Base-by-base conservation (phyloP, 2,329 filamentous ascomycete species). In the Cladosporium sp. region DNA sequence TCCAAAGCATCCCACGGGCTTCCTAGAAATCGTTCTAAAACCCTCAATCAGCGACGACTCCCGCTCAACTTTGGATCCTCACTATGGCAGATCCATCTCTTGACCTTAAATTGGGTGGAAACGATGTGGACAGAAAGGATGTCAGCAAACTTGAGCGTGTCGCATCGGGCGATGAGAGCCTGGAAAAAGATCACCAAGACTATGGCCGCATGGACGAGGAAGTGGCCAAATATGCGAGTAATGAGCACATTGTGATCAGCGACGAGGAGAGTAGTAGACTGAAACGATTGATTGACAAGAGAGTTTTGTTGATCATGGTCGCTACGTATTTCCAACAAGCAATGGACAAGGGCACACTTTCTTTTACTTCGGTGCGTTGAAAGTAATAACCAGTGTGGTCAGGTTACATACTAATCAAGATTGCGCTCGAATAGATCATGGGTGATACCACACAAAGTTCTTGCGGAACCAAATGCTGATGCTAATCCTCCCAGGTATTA, bases 311-410 rank as follows among this genome's bases (percentile, higher is more conserved):
- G 2, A 73, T 89, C 64, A 89, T 90, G 86, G 77, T 89, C 51
- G 66, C 77, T 40, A 88, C 85, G 0, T 89, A 89, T 67, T 87
- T 89, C 62, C 68, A 88, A 18, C 86, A 87, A 61, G 78, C 82
- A 42, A 73, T 86, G 39, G 83, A 86, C 65, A 86, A 86, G 66
- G 82, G 82, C 20, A 85, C 83, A 0, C 69, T 86, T 60, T 80
- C 76, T 1, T 85, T 76, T 57, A 69, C 80, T 9, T 79, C 78
- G 39, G 83, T 85, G 61, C 84, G 19, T 39, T 18, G 32, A 34
- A 34, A 13, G n/a, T n/a, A n/a, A 27, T 27, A 4, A 27, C 9
- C 22, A 9, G 22, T 9, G 9, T 5, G 5, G 5, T 27, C 22
- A 4, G 12, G n/a, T 4, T 34, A 12, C n/a, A 34, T 34, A 34